A percentile compares a stretch with the other conserved stretches of the same genome.
phyloP scores from a whole-genome alignment of 108 stramenopile genomes.

The Craspedostauros australis region DNA sequence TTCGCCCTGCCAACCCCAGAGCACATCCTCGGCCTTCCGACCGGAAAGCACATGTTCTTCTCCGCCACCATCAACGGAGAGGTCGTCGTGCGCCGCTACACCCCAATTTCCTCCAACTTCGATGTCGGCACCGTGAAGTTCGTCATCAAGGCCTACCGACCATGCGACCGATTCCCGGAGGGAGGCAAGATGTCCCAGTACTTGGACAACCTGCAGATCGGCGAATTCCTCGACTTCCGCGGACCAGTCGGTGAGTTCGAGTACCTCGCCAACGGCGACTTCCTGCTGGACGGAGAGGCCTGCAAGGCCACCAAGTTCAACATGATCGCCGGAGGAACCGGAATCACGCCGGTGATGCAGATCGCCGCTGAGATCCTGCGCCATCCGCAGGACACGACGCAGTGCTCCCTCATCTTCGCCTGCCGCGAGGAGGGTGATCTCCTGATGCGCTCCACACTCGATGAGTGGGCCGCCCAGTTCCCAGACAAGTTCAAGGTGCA shows the following conservation, averaged over 20 bases:
- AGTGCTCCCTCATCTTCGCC: conserved; percentile 87
- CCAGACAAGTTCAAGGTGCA: conserved; percentile 86
- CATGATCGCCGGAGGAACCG: conserved; percentile 97
- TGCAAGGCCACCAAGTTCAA: conserved; percentile 66
- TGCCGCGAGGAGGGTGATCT: conserved; percentile 93
- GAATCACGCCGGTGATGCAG: conserved; percentile 95
- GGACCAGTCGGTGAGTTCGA: conserved; percentile 92
- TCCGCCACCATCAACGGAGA: conserved; percentile 78
- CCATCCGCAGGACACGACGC: conserved; percentile 80
- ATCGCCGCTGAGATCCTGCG: conserved; percentile 83
- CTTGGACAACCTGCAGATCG: conserved; percentile 80
- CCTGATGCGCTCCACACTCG: conserved; percentile 83
- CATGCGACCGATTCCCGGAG: conserved; percentile 81
- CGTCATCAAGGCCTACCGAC: conserved; percentile 93
- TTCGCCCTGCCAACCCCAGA: conserved; percentile 88
- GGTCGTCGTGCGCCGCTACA: conserved; percentile 86
- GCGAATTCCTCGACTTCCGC: conserved; percentile 84
- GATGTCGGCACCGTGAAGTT: conserved; percentile 95
- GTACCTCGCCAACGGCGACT: conserved; percentile 86
- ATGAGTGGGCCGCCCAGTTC: conserved; percentile 77
- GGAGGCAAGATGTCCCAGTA: conserved; percentile 96
- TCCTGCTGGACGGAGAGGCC: conserved; percentile 69
- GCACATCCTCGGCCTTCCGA: conserved; percentile 92
- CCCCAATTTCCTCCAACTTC: conserved; percentile 90
- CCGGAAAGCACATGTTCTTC: conserved; percentile 94